Evolutionary conservation across 352 stramenopile species (phyloP).

Genomic region (Hyaloperonospora brassicae): DNA sequence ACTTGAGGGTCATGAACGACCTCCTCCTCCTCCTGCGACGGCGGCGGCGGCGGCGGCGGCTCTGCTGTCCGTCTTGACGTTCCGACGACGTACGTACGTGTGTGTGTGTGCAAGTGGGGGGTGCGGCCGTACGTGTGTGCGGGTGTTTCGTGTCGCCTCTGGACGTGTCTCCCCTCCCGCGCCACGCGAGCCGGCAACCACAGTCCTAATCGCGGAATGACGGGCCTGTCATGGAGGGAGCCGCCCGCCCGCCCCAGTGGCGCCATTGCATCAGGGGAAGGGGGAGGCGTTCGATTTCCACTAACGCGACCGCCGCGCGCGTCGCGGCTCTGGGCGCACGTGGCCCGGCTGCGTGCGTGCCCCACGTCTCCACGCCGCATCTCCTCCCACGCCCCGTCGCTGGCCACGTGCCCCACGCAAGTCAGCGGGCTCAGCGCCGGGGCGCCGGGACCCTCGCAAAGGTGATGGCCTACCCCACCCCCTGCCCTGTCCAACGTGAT

Average conservation of each 20-base stretch:
- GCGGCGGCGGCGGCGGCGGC: neutral
- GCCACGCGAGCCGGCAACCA: slow-evolving; percentile 6
- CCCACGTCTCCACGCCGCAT: slow-evolving; percentile 8
- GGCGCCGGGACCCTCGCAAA: slow-evolving; percentile 10
- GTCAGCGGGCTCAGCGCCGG: slow-evolving; percentile 6
- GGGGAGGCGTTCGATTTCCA: slow-evolving; percentile 19
- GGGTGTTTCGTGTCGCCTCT: neutral
- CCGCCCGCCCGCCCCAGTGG: slow-evolving; percentile 14
- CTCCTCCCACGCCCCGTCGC: slow-evolving; percentile 11
- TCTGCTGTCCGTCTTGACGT: slow-evolving; percentile 5
- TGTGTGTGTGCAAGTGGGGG: too few relatives aligned
- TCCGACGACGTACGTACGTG: too few relatives aligned
- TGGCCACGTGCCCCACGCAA: slow-evolving; percentile 7
- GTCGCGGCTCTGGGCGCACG: neutral
- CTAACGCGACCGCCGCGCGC: slow-evolving; percentile 14
- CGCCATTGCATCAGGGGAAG: slow-evolving; percentile 27
- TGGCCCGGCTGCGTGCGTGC: slow-evolving; percentile 2
- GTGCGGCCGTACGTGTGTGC: too few relatives aligned
- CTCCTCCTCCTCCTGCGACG: slow-evolving; percentile 4
- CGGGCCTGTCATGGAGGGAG: slow-evolving; percentile 24
- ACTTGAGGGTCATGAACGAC: slow-evolving; percentile 53
- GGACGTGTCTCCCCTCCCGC: neutral
- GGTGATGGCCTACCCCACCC: slow-evolving; percentile 6
- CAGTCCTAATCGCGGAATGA: slow-evolving; percentile 32
- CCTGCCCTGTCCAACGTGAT: slow-evolving; percentile 3